These are phyloP conservation scores for Jamesozyma hellenica DNA, from an alignment of 805 yeast genomes.

Conservation along the genomic window DNA sequence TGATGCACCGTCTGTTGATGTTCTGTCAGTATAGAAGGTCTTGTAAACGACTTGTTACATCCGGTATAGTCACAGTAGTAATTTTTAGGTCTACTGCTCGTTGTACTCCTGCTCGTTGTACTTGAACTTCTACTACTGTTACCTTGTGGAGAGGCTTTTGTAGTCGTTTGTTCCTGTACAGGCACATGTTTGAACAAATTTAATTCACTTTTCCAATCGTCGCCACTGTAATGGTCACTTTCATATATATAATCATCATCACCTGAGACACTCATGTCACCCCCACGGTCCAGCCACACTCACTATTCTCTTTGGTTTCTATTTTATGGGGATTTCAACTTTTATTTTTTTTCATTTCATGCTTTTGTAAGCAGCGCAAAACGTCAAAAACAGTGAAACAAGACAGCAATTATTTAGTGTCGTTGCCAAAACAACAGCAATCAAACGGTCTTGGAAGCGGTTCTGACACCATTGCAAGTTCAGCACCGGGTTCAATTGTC, in stretches of 20 bases:
- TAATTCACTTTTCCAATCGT: neutral
- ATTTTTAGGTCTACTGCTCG: conserved; percentile 43
- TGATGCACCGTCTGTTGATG: conserved; percentile 65
- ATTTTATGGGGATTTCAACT: too few relatives aligned
- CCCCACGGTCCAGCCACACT: too few relatives aligned
- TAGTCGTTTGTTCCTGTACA: too few relatives aligned
- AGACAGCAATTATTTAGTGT: too few relatives aligned
- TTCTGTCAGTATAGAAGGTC: conserved; percentile 76
- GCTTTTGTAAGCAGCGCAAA: too few relatives aligned
- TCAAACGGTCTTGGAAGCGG: too few relatives aligned
- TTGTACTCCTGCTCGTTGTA: conserved; percentile 5
- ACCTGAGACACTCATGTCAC: neutral
- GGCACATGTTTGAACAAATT: neutral
- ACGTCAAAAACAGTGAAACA: too few relatives aligned
- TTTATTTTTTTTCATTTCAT: too few relatives aligned
- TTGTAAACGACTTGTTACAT: conserved; percentile 66
- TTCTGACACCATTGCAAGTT: too few relatives aligned
- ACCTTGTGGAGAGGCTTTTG: neutral
- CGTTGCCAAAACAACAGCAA: too few relatives aligned
- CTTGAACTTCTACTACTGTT: neutral
- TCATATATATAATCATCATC: conserved; percentile 2
- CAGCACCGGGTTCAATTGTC: too few relatives aligned
- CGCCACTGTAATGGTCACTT: conserved; percentile 3
- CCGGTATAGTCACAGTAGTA: conserved; percentile 54
- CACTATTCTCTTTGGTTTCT: too few relatives aligned